Conservation (phyloP, 805 yeast genomes). For the Saturnispora dispora region DNA sequence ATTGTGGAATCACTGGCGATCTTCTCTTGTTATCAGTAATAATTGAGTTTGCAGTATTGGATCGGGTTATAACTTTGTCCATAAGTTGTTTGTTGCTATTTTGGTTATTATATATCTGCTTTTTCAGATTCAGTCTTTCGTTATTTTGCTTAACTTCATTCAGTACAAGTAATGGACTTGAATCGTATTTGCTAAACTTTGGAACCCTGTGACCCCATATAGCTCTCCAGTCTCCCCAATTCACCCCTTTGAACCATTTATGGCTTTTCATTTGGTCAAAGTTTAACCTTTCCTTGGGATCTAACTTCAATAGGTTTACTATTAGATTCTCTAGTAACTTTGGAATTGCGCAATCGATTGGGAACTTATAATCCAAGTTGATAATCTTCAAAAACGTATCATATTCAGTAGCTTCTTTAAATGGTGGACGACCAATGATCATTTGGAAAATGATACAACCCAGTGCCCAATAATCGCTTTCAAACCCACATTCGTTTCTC, state of each 20-base stretch:
- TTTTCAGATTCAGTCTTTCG: conserved; percentile 15
- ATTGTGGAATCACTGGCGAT: neutral
- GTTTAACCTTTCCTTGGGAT: conserved; percentile 58
- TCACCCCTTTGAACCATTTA: conserved; percentile 57
- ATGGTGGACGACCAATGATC: conserved; percentile 79
- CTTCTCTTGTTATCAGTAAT: neutral
- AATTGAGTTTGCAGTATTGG: neutral
- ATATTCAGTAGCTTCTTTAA: conserved; percentile 78
- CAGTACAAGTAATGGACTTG: conserved; percentile 9
- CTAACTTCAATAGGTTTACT: conserved; percentile 53
- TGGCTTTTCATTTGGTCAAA: conserved; percentile 53
- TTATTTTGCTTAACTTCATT: conserved; percentile 11
- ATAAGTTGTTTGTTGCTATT: conserved; percentile 24
- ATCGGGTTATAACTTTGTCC: conserved; percentile 27
- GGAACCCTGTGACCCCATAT: conserved; percentile 71
- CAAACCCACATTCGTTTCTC: conserved; percentile 71
- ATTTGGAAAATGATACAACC: conserved; percentile 85
- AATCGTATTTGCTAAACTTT: conserved; percentile 56
- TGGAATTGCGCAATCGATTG: conserved; percentile 49
- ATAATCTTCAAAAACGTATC: conserved; percentile 85
- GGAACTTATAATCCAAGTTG: conserved; percentile 62
- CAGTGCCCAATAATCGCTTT: conserved; percentile 87
- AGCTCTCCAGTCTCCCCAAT: conserved; percentile 56
- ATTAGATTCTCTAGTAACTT: conserved; percentile 56
- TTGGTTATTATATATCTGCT: conserved; percentile 26